Conservation (phyloP, 1,139 yeast species). For the Debaryomycetaceae sp. region DNA sequence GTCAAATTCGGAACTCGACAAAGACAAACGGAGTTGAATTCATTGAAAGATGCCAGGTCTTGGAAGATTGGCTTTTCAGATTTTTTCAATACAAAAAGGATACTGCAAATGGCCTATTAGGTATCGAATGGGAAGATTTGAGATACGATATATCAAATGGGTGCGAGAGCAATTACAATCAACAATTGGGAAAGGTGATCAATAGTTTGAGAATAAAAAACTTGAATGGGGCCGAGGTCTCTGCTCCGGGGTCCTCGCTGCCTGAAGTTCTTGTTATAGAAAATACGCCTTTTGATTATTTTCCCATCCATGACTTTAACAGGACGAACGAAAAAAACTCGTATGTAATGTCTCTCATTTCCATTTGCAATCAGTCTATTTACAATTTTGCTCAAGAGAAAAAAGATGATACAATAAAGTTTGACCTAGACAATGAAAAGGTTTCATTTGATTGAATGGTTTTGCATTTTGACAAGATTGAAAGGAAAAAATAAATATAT, state of each 20-base stretch:
- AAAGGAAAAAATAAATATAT: no score
- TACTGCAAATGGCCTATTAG: constrained; percentile 35
- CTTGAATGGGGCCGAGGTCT: background rate
- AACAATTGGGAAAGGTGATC: constrained; percentile 28
- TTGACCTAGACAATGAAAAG: constrained; percentile 27
- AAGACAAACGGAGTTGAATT: constrained; percentile 30
- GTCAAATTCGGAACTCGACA: constrained; percentile 28
- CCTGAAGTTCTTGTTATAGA: background rate
- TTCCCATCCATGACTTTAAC: constrained; percentile 37
- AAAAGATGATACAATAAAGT: constrained; percentile 6
- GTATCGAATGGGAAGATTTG: constrained; percentile 47
- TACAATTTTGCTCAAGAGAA: constrained; percentile 6
- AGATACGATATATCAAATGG: constrained; percentile 39
- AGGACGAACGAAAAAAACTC: constrained; percentile 29
- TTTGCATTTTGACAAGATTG: no score
- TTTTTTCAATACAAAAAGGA: constrained; percentile 41
- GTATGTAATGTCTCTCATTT: constrained; percentile 25
- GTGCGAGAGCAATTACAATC: constrained; percentile 33
- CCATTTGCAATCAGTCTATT: constrained; percentile 27
- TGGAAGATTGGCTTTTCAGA: constrained; percentile 32
- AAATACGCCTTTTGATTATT: constrained; percentile 19
- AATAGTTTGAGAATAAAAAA: constrained; percentile 1
- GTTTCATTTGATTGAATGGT: constrained; percentile 4
- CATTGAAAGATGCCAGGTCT: constrained; percentile 22
- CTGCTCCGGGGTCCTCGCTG: background rate